Conservation (phyloP, 2,329 filamentous ascomycete genomes). For the Calonectria ilicicola region DNA sequence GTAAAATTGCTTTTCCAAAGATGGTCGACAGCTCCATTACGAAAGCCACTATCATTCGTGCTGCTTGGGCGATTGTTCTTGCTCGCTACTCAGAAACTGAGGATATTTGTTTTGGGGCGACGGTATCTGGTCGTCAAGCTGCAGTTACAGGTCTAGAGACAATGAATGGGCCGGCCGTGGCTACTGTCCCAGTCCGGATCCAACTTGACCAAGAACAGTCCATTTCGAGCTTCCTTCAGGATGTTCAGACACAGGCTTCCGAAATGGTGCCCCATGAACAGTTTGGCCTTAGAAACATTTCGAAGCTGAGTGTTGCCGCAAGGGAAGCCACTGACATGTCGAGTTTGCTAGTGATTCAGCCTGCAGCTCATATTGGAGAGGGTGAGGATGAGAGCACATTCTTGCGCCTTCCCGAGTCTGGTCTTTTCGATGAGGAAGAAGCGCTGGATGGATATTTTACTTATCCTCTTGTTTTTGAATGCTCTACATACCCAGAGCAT, state of each 20-base stretch:
- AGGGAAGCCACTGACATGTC: conserved; percentile 1
- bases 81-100: conserved; percentile 5
- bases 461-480: conserved; percentile 5
- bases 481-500: background rate
- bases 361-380: background rate
- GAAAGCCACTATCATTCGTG: background rate
- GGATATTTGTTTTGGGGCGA: conserved; percentile 1
- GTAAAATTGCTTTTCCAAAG: background rate
- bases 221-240: conserved; percentile 55
- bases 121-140: conserved; percentile 17
- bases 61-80: conserved; percentile 7
- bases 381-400: background rate
- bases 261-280: conserved; percentile 30
- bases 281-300: conserved; percentile 31
- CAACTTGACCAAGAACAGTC: conserved; percentile 41
- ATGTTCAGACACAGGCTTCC: conserved; percentile 27
- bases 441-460: conserved; percentile 6
- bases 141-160: conserved; percentile 32
- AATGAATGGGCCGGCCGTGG: conserved; percentile 47
- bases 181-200: conserved; percentile 38
- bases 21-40: background rate
- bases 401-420: conserved; percentile 13
- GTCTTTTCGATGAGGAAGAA: background rate
- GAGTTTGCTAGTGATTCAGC: conserved; percentile 22
- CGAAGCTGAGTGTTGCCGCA: conserved; percentile 7